Evolutionary conservation across 257 asterid species (phyloP).

Genomic region (Ophiorrhiza pumila): DNA sequence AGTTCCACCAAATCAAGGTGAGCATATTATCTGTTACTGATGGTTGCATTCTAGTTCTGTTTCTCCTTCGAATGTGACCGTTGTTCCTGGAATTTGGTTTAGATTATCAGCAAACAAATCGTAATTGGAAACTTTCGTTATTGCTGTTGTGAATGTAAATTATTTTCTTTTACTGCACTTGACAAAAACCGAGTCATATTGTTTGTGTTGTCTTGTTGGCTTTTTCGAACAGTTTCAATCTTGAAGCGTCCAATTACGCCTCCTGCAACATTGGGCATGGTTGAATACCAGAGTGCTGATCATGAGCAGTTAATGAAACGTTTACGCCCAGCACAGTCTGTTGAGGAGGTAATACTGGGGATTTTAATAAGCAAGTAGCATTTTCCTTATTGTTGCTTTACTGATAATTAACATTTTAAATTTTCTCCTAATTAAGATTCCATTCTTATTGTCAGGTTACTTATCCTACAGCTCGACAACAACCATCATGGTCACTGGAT

Average conservation of each 20-base stretch:
- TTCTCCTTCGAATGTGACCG: background rate
- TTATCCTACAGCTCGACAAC: constrained; percentile 86
- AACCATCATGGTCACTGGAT: constrained; percentile 71
- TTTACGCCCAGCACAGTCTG: constrained; percentile 83
- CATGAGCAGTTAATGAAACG: constrained; percentile 97
- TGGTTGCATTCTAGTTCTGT: background rate
- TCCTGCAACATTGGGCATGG: constrained; percentile 89
- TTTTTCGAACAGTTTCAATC: constrained; percentile 52
- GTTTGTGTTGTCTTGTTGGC: background rate
- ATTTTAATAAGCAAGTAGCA: background rate
- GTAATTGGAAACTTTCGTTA: background rate
- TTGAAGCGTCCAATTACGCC: constrained; percentile 96
- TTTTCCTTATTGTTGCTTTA: constrained; percentile 5
- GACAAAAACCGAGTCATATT: background rate
- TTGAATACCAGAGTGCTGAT: constrained; percentile 80
- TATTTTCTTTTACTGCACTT: background rate
- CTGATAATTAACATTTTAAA: background rate
- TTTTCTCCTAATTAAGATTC: background rate
- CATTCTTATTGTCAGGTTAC: constrained; percentile 61
- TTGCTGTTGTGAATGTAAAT: background rate
- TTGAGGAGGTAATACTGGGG: constrained; percentile 69
- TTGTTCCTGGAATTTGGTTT: background rate
- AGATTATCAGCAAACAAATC: background rate
- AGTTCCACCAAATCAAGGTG: constrained; percentile 85
- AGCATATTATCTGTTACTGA: background rate